Evolutionary conservation across 2,329 filamentous ascomycete species (phyloP).

Genomic region (Pseudogymnoascus sp.): DNA sequence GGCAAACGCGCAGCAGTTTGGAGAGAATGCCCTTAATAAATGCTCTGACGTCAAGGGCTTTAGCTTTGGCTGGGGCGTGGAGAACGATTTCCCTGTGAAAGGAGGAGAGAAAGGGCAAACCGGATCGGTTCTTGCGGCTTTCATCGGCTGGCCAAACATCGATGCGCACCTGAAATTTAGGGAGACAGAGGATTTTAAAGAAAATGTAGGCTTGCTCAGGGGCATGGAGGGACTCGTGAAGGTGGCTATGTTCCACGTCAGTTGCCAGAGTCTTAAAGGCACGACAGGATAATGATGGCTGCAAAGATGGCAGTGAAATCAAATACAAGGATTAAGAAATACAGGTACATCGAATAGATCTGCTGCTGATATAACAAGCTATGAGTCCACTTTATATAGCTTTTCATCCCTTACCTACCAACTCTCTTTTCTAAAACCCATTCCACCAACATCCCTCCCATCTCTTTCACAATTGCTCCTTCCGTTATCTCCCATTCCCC

Average conservation of each 20-base stretch:
- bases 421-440: neutral
- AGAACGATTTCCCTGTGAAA: constrained; percentile 27
- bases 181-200: constrained; percentile 30
- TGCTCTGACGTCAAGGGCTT: constrained; percentile 17
- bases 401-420: neutral
- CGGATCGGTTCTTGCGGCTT: constrained; percentile 21
- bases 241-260: constrained; percentile 20
- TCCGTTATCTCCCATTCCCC: no score
- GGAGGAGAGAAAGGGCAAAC: constrained; percentile 24
- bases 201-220: constrained; percentile 21
- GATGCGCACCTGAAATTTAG: constrained; percentile 32
- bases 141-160: constrained; percentile 34
- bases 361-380: neutral
- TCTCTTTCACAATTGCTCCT: no score
- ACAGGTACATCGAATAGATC: neutral
- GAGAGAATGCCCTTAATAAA: constrained; percentile 8
- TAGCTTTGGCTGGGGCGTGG: constrained; percentile 27
- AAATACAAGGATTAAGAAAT: neutral
- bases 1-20: neutral
- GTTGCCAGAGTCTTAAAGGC: constrained; percentile 1
- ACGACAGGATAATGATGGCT: neutral
- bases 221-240: constrained; percentile 20
- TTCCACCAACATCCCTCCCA: neutral
- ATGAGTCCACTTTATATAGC: neutral
- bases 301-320: neutral